Percentiles rank a stretch among this genome's conserved stretches.
phyloP scores from a whole-genome alignment of 176 grass and related monocot species.

The Tillandsia leiboldiana region DNA sequence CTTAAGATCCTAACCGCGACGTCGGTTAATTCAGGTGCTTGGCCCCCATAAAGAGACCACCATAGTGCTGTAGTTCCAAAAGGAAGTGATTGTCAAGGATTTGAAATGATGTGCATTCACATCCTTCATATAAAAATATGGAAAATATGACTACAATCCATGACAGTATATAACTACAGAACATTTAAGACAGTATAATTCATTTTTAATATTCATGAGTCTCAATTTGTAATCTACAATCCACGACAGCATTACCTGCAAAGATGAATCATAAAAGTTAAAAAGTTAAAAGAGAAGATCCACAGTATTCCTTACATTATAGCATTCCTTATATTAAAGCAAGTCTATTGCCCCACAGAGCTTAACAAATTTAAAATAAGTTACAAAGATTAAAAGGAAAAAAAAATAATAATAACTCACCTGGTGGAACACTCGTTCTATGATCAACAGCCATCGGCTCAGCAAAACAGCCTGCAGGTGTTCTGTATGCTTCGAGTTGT shows the following conservation, averaged over 20 bases:
- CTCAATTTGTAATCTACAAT: background rate
- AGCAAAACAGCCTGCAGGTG: slow-evolving; percentile 35
- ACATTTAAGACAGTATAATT: too few relatives aligned
- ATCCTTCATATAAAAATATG: background rate
- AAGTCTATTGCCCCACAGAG: background rate
- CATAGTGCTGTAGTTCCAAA: slow-evolving; percentile 39
- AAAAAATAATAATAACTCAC: slow-evolving; percentile 29
- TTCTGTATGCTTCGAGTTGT: slow-evolving; percentile 54
- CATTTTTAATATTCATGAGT: background rate
- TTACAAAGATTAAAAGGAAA: slow-evolving; percentile 7
- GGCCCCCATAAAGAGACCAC: slow-evolving; percentile 46
- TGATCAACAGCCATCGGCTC: slow-evolving; percentile 25
- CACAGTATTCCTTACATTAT: background rate
- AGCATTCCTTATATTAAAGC: background rate
- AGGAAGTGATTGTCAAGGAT: background rate
- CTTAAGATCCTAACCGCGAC: slow-evolving; percentile 40
- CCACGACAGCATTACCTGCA: background rate
- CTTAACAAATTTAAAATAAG: slow-evolving; percentile 5
- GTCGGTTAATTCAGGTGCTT: slow-evolving; percentile 29
- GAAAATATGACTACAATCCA: background rate
- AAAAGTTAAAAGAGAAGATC: background rate
- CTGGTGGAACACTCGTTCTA: slow-evolving; percentile 36
- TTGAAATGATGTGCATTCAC: background rate
- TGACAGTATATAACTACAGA: too few relatives aligned
- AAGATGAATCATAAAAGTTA: background rate